Evolutionary conservation across 1,139 yeast species (phyloP).

Genomic region (Geotrichum fermentans): DNA sequence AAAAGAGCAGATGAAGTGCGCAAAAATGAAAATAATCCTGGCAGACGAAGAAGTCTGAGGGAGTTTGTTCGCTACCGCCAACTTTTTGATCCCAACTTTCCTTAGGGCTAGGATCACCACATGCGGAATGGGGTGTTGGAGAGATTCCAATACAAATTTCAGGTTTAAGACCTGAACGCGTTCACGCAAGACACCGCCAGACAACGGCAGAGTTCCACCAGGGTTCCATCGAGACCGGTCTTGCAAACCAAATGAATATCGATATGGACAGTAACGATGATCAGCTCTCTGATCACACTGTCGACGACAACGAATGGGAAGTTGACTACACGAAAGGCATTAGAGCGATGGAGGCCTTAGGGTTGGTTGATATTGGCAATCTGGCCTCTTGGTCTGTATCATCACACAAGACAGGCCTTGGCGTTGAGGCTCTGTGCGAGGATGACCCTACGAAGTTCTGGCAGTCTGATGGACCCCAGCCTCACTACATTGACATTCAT

Average conservation of each 20-base stretch:
- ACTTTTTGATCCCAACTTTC: slow-evolving; percentile 3
- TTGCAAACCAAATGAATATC: no score
- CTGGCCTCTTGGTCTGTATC: slow-evolving; percentile 85
- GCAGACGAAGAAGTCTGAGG: no score
- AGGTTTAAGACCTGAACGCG: no score
- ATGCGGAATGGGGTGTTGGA: no score
- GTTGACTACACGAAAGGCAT: slow-evolving; percentile 28
- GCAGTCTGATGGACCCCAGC: slow-evolving; percentile 97
- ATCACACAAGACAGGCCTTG: slow-evolving; percentile 67
- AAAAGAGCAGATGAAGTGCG: no score
- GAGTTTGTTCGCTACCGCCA: not conserved
- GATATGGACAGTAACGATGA: slow-evolving; percentile 3
- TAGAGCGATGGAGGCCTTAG: slow-evolving; percentile 53
- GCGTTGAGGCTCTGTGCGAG: slow-evolving; percentile 64
- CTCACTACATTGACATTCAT: slow-evolving; percentile 76
- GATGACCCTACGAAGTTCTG: slow-evolving; percentile 74
- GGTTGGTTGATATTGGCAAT: slow-evolving; percentile 68
- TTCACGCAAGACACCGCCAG: no score
- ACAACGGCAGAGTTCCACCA: no score
- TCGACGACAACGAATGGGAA: slow-evolving; percentile 7
- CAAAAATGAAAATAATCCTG: no score
- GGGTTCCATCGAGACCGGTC: no score
- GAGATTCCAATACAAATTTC: no score
- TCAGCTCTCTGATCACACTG: slow-evolving; percentile 2
- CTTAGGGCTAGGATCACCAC: slow-evolving; percentile 10